Conservation (phyloP, 129 eudicot species). For the sunflower (Helianthus annuus) region HanXRQr2.0-SUNRISE NC_035444.2:11235945-11236444, state of each 20-base stretch:
- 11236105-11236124: slow-evolving; percentile 35
- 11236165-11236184: slow-evolving; percentile 46
- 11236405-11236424: slow-evolving; percentile 38
- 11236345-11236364: slow-evolving; percentile 58
- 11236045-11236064: slow-evolving; percentile 47
- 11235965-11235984: slow-evolving; percentile 36
- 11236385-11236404: slow-evolving; percentile 41
- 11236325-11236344: slow-evolving; percentile 35
- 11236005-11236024: slow-evolving; percentile 38
- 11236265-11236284: slow-evolving; percentile 35
- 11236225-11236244: slow-evolving; percentile 53
- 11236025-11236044: slow-evolving; percentile 50
- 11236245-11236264: slow-evolving; percentile 47
- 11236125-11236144: slow-evolving; percentile 57
- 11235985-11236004: slow-evolving; percentile 26
- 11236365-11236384: background rate
- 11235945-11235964: slow-evolving; percentile 39
- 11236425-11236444: slow-evolving; percentile 33
- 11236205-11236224: slow-evolving; percentile 29
- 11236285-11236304: slow-evolving; percentile 38
- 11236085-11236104: slow-evolving; percentile 37
- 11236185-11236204: slow-evolving; percentile 21
- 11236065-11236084: slow-evolving; percentile 34
- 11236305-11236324: slow-evolving; percentile 34
- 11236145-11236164: slow-evolving; percentile 52